Percentiles rank a stretch among this genome's conserved stretches.
These are phyloP conservation scores for Globisporangium orthogonon DNA, from an alignment of 352 stramenopile species.

Conservation along the genomic window DNA sequence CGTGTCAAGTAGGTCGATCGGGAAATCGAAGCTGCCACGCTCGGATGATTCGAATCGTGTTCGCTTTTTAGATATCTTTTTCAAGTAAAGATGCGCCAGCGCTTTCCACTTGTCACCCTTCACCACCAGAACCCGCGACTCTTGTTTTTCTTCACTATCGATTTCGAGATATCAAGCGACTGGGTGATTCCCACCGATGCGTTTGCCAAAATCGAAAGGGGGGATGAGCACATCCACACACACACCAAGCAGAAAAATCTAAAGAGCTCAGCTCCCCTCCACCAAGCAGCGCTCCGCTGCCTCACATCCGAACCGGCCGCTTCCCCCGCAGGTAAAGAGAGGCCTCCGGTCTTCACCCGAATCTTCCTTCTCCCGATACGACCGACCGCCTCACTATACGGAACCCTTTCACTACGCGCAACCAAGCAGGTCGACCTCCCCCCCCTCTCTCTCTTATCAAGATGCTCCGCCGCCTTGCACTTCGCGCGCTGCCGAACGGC, in stretches of 20 bases:
- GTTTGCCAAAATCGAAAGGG: background rate
- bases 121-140: background rate
- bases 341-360: background rate
- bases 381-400: background rate
- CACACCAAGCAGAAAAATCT: background rate
- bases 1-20: constrained; percentile 45
- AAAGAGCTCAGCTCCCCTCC: background rate
- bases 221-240: background rate
- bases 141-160: background rate
- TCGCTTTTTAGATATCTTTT: background rate
- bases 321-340: constrained; percentile 3
- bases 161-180: background rate
- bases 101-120: too few species aligned
- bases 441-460: background rate
- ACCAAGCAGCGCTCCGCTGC: constrained; percentile 1
- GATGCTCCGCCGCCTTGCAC: constrained; percentile 14
- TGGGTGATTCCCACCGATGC: background rate
- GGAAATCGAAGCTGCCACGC: too few species aligned
- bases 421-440: too few species aligned
- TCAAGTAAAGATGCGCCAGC: too few species aligned
- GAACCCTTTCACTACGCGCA: background rate
- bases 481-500: constrained; percentile 8
- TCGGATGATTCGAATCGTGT: background rate
- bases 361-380: too few species aligned
- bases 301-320: constrained; percentile 3